Evolutionary conservation across 768 basidiomycete species (phyloP).

Genomic region (Boletus pseudo-olivaceus): DNA sequence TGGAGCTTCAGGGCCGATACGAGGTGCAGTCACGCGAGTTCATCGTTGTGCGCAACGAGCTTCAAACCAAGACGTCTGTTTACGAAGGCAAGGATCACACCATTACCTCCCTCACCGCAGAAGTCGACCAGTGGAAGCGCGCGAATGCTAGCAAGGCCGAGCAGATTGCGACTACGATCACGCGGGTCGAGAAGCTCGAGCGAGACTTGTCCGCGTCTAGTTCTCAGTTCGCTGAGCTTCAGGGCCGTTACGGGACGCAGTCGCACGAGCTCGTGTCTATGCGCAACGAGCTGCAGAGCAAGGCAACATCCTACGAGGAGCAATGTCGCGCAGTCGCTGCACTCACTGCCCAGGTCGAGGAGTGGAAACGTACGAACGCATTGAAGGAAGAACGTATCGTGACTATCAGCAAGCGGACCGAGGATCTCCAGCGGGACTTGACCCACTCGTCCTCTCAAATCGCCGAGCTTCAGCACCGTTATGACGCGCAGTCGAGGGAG

Average conservation of each 20-base stretch:
- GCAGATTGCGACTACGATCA: neutral
- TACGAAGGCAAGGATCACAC: neutral
- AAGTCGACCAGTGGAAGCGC: neutral
- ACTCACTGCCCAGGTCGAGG: too few relatives aligned
- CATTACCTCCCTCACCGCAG: neutral
- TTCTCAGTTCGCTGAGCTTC: neutral
- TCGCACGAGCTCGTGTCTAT: neutral
- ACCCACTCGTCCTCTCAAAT: too few relatives aligned
- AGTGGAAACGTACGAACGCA: too few relatives aligned
- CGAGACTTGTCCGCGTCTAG: neutral
- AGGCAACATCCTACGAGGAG: too few relatives aligned
- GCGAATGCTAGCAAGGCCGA: neutral
- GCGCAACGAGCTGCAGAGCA: too few relatives aligned
- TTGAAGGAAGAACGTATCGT: too few relatives aligned
- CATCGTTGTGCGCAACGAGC: neutral
- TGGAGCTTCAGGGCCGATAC: neutral
- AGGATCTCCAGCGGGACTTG: too few relatives aligned
- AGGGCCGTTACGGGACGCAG: neutral
- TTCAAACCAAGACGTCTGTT: neutral
- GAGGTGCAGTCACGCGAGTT: neutral
- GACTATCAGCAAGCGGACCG: too few relatives aligned
- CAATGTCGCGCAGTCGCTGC: too few relatives aligned
- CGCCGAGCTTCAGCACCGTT: too few relatives aligned
- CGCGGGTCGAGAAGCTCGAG: neutral
- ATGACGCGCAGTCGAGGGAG: too few relatives aligned